phyloP scores from a whole-genome alignment of 345 rosid genomes.

The Eucalyptus lansdowneana region DNA sequence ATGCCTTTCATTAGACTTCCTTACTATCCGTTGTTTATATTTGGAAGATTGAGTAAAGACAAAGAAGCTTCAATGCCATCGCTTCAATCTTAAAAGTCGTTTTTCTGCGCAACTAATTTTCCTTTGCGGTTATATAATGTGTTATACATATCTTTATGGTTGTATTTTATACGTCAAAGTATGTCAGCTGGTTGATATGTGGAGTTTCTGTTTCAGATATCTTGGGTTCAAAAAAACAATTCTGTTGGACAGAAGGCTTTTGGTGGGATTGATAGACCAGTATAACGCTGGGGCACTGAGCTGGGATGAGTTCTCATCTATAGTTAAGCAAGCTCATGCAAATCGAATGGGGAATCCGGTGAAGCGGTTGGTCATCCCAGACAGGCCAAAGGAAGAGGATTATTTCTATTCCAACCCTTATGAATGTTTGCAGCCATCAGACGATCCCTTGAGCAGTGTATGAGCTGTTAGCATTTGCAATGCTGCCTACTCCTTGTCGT shows the following conservation, averaged over 20 bases:
- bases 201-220: background rate
- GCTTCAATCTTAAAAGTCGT: background rate
- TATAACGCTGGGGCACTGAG: slow-evolving; percentile 3
- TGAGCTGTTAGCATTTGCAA: slow-evolving; percentile 6
- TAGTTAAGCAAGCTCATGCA: slow-evolving; percentile 13
- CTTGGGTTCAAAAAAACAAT: slow-evolving; percentile 19
- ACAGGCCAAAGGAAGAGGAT: slow-evolving; percentile 35
- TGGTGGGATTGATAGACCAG: slow-evolving; percentile 12
- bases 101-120: background rate
- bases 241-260: slow-evolving; percentile 8
- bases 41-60: background rate
- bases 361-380: slow-evolving; percentile 14
- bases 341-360: slow-evolving; percentile 14
- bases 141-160: background rate
- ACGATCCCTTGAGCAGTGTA: slow-evolving; percentile 13
- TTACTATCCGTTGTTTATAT: background rate
- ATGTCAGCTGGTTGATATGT: background rate
- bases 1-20: background rate
- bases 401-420: slow-evolving; percentile 35
- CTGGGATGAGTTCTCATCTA: slow-evolving; percentile 18
- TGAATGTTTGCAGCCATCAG: slow-evolving; percentile 22
- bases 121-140: background rate
- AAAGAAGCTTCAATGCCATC: background rate
- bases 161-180: background rate
- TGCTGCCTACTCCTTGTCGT: background rate